Evolutionary conservation across 768 basidiomycete species (phyloP), one percentile per base, ranked within the genome.

Genomic region (Suillus clintonianus): DNA sequence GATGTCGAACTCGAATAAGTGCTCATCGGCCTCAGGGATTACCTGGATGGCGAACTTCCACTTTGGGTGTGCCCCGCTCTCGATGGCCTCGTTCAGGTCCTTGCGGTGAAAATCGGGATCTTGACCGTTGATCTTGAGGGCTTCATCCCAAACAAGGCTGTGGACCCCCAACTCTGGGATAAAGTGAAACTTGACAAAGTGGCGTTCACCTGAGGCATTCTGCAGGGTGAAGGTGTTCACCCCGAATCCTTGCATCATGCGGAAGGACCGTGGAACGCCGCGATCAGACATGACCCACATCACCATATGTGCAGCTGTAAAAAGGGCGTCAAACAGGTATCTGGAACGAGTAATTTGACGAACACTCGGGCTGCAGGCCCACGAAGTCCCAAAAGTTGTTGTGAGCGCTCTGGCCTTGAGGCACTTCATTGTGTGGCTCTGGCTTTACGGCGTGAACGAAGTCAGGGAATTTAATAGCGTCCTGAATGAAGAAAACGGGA

Each of bases 41-140:
- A 78, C 78, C 65, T 75, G 72, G 9, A 97, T 87, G 37, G 86
- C 89, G 41, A 97, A 82, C 59, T 86, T 89, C 89, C 89, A 97
- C 72, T 85, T 90, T 9, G 95, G 88, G 70, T 81, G 89, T 2
- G 82, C 80, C 4, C 89, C 92, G 36, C 79, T 82, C 41, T 86
- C 79, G 65, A 97, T 95, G 7, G 94, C 94, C 69, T 95, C 94
- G 59, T 86, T 84, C 3, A 96, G 77, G 71, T 96, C 94, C 71
- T 94, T 90, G 37, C 93, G 86, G 66, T 95, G 94, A 77, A 92
- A 96, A 74, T 95, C 94, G 41, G 95, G 94, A 74, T 96, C 94
- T 73, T 94, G 92, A 0, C 92, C 91, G 17, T 67, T 65, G 45
- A 96, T 84, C 73, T 95, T 95, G 64, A 96, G 79, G 1, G 91